Percentiles rank a stretch among this genome's conserved stretches.
These are phyloP conservation scores for Thelonectria rubi DNA, from an alignment of 2,329 filamentous ascomycete species.

Conservation along the genomic window DNA sequence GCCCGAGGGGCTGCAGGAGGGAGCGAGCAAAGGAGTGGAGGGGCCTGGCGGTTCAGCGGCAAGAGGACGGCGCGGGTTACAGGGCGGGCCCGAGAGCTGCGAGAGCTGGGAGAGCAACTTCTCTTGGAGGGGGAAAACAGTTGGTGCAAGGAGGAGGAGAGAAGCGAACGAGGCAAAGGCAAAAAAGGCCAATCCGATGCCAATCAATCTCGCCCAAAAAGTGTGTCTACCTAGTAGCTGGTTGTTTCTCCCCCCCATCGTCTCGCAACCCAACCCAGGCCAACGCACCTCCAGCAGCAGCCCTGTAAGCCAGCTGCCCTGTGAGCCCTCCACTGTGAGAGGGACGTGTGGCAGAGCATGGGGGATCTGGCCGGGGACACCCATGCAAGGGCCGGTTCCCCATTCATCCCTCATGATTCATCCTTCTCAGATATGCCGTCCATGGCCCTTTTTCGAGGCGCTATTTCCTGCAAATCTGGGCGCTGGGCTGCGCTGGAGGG, in stretches of 20 bases:
- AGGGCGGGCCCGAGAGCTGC: slow-evolving; percentile 21
- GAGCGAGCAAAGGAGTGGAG: slow-evolving; percentile 8
- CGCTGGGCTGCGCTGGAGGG: neutral
- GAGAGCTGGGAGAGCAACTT: slow-evolving; percentile 18
- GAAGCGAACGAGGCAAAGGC: slow-evolving; percentile 5
- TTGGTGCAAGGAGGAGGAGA: slow-evolving; percentile 18
- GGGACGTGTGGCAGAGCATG: slow-evolving; percentile 26
- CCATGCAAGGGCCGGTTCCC: slow-evolving; percentile 24
- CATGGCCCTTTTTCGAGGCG: neutral
- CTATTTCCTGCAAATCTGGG: neutral
- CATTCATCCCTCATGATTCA: neutral
- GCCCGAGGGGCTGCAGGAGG: neutral
- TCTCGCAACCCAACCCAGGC: slow-evolving; percentile 24
- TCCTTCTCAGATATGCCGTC: neutral
- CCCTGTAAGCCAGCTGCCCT: slow-evolving; percentile 22
- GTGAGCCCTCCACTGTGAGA: slow-evolving; percentile 25
- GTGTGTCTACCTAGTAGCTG: neutral
- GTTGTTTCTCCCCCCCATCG: slow-evolving; percentile 5
- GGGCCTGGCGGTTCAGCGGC: slow-evolving; percentile 23
- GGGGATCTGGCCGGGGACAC: slow-evolving; percentile 16
- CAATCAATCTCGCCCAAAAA: slow-evolving; percentile 20
- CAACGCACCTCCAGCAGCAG: slow-evolving; percentile 7
- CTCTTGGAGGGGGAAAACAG: slow-evolving; percentile 22
- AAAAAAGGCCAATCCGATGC: slow-evolving; percentile 16
- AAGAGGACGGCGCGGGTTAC: slow-evolving; percentile 23